Percentiles rank a stretch among this genome's conserved stretches.
Evolutionary conservation across 2,329 filamentous ascomycete genomes (phyloP).

Genomic region (Microascus cirrosus): DNA sequence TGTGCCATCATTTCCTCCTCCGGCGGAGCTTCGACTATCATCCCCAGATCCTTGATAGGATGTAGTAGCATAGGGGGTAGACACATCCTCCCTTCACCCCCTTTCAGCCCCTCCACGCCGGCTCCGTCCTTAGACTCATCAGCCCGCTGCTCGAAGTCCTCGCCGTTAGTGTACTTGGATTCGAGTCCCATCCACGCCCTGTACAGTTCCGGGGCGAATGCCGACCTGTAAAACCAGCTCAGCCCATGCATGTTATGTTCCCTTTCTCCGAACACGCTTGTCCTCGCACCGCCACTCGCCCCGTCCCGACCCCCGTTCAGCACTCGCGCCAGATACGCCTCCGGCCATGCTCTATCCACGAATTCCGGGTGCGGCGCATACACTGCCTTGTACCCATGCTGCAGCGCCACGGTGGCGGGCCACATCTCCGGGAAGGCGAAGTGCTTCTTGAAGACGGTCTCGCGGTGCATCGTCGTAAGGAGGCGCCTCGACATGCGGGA

Average conservation of each 20-base stretch:
- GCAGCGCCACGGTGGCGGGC: constrained; percentile 76
- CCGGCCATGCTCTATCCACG: constrained; percentile 78
- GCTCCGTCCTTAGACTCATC: constrained; percentile 39
- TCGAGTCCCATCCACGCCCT: constrained; percentile 75
- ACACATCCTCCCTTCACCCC: constrained; percentile 79
- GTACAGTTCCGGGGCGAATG: constrained; percentile 74
- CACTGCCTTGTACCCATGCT: constrained; percentile 88
- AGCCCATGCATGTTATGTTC: constrained; percentile 83
- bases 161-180: constrained; percentile 68
- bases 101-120: constrained; percentile 40
- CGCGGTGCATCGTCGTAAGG: constrained; percentile 78
- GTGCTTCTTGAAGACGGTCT: constrained; percentile 75
- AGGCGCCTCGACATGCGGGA: constrained; percentile 73
- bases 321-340: constrained; percentile 61
- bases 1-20: constrained; percentile 26
- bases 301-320: constrained; percentile 74
- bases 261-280: constrained; percentile 67
- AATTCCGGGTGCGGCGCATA: constrained; percentile 84
- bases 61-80: constrained; percentile 82
- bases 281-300: constrained; percentile 60
- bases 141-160: constrained; percentile 57
- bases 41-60: constrained; percentile 68
- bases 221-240: constrained; percentile 86
- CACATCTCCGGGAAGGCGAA: constrained; percentile 96
- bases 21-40: constrained; percentile 48